A percentile compares a stretch with the other conserved stretches of the same genome.
These are phyloP conservation scores for Neonectria faginata DNA, from an alignment of 2,329 filamentous ascomycete genomes.

Conservation along the genomic window DNA sequence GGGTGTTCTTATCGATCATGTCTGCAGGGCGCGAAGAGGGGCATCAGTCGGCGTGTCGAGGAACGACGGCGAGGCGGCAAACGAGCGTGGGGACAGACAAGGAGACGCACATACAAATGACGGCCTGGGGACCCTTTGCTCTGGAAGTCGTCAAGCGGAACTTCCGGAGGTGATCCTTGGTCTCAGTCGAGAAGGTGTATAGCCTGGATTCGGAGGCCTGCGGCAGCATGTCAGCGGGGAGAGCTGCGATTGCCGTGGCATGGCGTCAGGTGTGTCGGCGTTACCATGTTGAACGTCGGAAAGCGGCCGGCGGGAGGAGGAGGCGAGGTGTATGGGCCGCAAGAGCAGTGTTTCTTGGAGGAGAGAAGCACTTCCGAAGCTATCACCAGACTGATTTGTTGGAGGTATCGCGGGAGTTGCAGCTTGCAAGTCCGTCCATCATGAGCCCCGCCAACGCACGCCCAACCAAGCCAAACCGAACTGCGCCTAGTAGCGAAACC, in stretches of 20 bases:
- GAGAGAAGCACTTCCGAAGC: conserved; percentile 26
- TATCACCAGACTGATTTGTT: conserved; percentile 28
- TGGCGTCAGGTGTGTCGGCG: not conserved
- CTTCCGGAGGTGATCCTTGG: conserved; percentile 89
- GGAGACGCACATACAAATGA: conserved; percentile 82
- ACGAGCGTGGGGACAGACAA: conserved; percentile 6
- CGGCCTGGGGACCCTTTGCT: conserved; percentile 86
- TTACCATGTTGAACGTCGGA: conserved; percentile 35
- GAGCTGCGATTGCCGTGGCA: conserved; percentile 3
- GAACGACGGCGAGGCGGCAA: not conserved
- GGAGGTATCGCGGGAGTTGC: conserved; percentile 19
- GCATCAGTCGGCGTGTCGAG: conserved; percentile 30
- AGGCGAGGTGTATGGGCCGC: not conserved
- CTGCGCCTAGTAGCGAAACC: conserved; percentile 11
- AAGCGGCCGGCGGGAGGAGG: not conserved
- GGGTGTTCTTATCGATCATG: conserved; percentile 87
- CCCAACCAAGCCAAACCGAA: conserved; percentile 6
- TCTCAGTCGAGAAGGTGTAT: conserved; percentile 93
- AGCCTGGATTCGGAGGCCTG: conserved; percentile 82
- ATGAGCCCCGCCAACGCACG: conserved; percentile 21
- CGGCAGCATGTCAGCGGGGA: conserved; percentile 31
- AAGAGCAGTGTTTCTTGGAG: not conserved
- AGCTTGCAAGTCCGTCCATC: conserved; percentile 10
- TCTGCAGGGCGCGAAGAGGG: conserved; percentile 64
- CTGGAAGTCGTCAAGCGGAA: conserved; percentile 93